Conservation (phyloP, 2,329 filamentous ascomycete species). For the Botrytis fabae region DNA sequence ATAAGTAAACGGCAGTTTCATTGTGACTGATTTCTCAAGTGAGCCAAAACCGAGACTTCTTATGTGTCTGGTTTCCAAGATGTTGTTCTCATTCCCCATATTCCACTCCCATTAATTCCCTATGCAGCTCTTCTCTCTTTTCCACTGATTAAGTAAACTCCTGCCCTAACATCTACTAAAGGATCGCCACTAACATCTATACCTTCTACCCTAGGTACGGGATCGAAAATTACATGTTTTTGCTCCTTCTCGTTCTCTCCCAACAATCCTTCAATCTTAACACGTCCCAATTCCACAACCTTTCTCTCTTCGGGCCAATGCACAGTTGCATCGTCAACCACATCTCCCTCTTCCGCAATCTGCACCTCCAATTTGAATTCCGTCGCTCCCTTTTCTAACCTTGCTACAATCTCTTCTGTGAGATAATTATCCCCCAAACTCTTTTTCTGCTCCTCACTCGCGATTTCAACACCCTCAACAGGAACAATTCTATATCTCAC, state of each 20-base stretch:
- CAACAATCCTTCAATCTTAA: slow-evolving; percentile 47
- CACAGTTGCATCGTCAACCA: slow-evolving; percentile 50
- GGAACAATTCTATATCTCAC: slow-evolving; percentile 54
- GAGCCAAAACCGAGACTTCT: background rate
- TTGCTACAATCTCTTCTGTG: slow-evolving; percentile 48
- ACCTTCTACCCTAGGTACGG: slow-evolving; percentile 55
- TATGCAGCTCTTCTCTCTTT: slow-evolving; percentile 47
- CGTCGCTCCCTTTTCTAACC: slow-evolving; percentile 40
- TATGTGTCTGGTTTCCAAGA: background rate
- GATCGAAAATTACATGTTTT: slow-evolving; percentile 58
- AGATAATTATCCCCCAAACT: slow-evolving; percentile 48
- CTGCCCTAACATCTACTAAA: slow-evolving; percentile 55
- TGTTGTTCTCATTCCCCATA: background rate
- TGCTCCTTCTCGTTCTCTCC: slow-evolving; percentile 46
- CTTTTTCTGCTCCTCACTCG: slow-evolving; percentile 44
- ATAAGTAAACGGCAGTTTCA: background rate
- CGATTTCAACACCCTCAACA: slow-evolving; percentile 44
- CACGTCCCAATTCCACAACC: slow-evolving; percentile 51
- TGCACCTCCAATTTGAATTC: slow-evolving; percentile 54
- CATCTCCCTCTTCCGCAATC: slow-evolving; percentile 50
- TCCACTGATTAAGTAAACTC: slow-evolving; percentile 56
- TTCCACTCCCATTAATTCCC: no score
- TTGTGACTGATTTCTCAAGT: background rate
- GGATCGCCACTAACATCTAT: slow-evolving; percentile 56
- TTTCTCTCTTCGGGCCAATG: slow-evolving; percentile 54